Base-by-base conservation (phyloP, 2,329 filamentous ascomycete species). In the Neofusicoccum laricinum region DNA sequence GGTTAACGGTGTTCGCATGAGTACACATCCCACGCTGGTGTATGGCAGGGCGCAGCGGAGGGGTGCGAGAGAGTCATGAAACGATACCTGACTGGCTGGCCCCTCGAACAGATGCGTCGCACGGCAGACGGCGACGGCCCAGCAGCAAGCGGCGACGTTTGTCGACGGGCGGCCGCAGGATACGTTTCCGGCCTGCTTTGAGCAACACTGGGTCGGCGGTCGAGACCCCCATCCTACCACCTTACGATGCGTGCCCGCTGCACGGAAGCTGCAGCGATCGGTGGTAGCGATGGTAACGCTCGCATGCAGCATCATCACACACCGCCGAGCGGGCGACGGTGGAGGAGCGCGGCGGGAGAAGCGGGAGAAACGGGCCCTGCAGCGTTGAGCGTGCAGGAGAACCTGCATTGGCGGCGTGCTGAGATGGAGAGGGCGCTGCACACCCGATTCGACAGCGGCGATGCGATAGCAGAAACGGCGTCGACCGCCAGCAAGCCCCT, bases 341-440 rank as follows among this genome's bases (percentile, higher is more conserved):
- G 48, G 48, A 53, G 34, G n/a, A 14, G n/a, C 10, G 30, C 51
- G 32, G 51, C 34, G 51, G 51, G 34, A 55, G 36, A 25, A 10
- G 51, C 51, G 53, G 25, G 40, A 58, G 40, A 32, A 45, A 21
- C 10, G 38, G 15, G 53, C 53, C 53, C 53, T 58, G 53, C 53
- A 58, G 53, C 53, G 15, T 58, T 45, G 40, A 45, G 40, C 14
- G 25, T n/a, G 40, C 53, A 45, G 51, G 38, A 58, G 53, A 25
- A 58, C 53, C 53, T 43, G 38, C 40, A 58, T 58, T 58, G 53
- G 53, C 53, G 38, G 53, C 53, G 53, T 58, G 38, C 53, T 46
- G 55, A 57, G 53, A 59, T 32, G 41, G 55, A 21, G 55, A 46
- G 30, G 55, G 40, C 41, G 55, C 55, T 25, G 55, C 40, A n/a